phyloP scores from a whole-genome alignment of 176 grass and related monocot species.

The Thinopyrum elongatum region DNA sequence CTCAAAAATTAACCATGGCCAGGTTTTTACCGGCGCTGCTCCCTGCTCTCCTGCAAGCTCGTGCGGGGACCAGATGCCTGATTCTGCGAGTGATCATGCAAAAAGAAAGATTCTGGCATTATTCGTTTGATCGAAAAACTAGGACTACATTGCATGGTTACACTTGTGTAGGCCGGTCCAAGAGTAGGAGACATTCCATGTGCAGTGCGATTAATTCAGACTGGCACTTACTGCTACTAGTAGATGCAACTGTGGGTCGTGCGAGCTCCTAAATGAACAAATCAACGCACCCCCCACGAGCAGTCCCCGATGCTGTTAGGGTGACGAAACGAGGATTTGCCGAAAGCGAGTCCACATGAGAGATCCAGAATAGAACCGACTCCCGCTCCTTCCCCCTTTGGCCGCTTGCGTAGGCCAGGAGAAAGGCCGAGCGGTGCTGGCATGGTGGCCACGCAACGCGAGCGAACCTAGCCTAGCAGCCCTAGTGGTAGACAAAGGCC shows the following conservation, averaged over 20 bases:
- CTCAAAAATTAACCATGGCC: no score
- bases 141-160: no score
- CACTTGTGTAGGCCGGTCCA: background rate
- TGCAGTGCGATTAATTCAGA: constrained; percentile 25
- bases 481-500: no score
- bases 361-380: background rate
- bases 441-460: background rate
- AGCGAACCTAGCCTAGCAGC: background rate
- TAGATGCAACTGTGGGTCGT: background rate
- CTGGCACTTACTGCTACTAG: background rate
- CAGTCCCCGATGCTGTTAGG: background rate
- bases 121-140: no score
- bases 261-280: background rate
- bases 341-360: background rate
- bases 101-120: no score
- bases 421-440: background rate
- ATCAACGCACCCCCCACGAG: background rate
- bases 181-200: constrained; percentile 43
- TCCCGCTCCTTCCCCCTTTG: background rate
- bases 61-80: no score
- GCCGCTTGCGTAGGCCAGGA: background rate
- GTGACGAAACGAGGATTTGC: background rate
- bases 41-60: no score
- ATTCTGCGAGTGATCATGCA: no score
- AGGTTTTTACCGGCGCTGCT: no score